These are phyloP conservation scores for Rhazya stricta DNA, from an alignment of 257 asterid genomes.

Conservation along the genomic window DNA sequence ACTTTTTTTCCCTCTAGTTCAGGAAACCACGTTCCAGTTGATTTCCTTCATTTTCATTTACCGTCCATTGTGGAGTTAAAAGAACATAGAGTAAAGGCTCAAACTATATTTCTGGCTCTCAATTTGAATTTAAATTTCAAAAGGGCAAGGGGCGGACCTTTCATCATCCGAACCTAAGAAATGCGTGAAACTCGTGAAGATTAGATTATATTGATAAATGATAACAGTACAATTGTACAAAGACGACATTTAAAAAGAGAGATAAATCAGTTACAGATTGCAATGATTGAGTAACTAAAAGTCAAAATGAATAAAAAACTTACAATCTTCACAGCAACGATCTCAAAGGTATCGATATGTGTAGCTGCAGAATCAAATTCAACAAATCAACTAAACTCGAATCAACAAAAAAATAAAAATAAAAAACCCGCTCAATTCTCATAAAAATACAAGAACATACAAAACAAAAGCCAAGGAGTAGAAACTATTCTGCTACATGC, in stretches of 20 bases:
- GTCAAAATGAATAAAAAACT: slow-evolving; percentile 23
- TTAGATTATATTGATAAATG: background rate
- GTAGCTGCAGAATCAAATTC: slow-evolving; percentile 54
- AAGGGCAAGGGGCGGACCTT: background rate
- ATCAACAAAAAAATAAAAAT: slow-evolving; percentile 9
- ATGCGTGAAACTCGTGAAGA: background rate
- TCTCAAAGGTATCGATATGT: slow-evolving; percentile 78
- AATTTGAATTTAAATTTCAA: background rate
- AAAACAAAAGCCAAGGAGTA: slow-evolving; percentile 2
- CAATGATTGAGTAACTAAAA: background rate
- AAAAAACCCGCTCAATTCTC: background rate
- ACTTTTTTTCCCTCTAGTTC: background rate
- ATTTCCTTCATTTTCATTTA: background rate
- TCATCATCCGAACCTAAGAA: background rate
- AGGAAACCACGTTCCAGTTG: background rate
- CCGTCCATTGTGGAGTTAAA: background rate
- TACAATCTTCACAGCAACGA: slow-evolving; percentile 92
- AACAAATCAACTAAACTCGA: slow-evolving; percentile 1
- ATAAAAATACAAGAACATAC: slow-evolving; percentile 2
- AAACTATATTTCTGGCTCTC: background rate
- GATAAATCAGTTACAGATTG: background rate
- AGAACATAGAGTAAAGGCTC: background rate
- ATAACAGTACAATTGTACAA: too few relatives aligned
- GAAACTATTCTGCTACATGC: background rate
- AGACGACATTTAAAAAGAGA: background rate